Base-by-base conservation (phyloP, 2,329 filamentous ascomycete genomes). In the Cryphonectria nitschkei region DNA sequence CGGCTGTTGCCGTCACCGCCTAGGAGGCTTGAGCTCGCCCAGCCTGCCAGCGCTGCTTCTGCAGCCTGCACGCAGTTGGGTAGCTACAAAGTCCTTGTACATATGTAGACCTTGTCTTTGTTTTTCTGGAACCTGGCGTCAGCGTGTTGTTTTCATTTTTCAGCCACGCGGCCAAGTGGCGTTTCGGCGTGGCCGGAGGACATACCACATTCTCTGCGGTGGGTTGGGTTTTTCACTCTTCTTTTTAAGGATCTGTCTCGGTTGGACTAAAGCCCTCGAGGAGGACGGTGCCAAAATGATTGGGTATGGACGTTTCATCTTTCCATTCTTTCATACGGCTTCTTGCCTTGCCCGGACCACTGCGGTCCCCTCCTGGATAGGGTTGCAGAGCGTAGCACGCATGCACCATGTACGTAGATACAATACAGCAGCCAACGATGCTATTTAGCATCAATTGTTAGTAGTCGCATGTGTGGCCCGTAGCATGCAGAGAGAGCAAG, bases 1-100 rank as follows among this genome's bases (percentile, higher is more conserved):
- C 72, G 29, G 54, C 72, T n/a, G 72, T 73, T 26, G 37, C 70
- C 29, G 70, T 73, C 54, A 68, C 68, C 29, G 72, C 72, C 34
- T 73, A 73, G 54, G 37, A 32, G 65, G 11, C 8, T 37, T 52
- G 54, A 62, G 67, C 64, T 26, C 41, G 9, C 14, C 19, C 39
- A 62, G 58, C 39, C 8, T 32, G 62, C 43, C 9, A 22, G n/a
- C 58, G n/a, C 26, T 32, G 37, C 14, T 14, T 46, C 37, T 43
- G 39, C 41, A 29, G 39, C 37, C 13, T 11, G 19, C 64, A 39
- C 60, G 29, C 54, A 50, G 56, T 50, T 29, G 61, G 63, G 46
- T 37, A 39, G 29, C 43, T 52, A 43, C 22, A 37, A 63, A 63
- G 50, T 73, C 69, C 58, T 61, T 73, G 71, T 73, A 73, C 65